Percentiles rank a stretch among this genome's conserved stretches.
Evolutionary conservation across 2,329 filamentous ascomycete genomes (phyloP).

Genomic region (Paecilomyces formosus): DNA sequence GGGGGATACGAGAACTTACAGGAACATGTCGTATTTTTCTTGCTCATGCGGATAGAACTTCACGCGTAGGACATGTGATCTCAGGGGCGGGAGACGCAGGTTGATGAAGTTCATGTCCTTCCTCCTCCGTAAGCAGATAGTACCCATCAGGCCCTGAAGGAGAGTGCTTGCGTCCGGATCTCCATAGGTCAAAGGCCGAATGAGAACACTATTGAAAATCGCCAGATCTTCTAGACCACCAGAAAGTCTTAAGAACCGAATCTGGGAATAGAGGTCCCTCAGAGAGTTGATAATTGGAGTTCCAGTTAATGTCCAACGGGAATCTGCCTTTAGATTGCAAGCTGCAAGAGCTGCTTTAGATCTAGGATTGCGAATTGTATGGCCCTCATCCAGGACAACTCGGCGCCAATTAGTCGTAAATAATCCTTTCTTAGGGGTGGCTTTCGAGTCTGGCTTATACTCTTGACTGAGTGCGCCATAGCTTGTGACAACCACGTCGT

Average conservation of each 20-base stretch:
- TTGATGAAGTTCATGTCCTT: constrained; percentile 89
- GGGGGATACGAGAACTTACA: constrained; percentile 39
- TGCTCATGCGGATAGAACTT: constrained; percentile 66
- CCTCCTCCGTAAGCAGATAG: constrained; percentile 70
- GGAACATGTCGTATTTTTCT: constrained; percentile 67
- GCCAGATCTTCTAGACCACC: constrained; percentile 67
- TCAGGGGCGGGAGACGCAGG: constrained; percentile 66
- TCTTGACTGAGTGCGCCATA: constrained; percentile 71
- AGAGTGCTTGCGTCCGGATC: constrained; percentile 54
- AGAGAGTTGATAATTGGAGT: constrained; percentile 79
- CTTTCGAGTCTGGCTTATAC: constrained; percentile 44
- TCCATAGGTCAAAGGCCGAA: constrained; percentile 57
- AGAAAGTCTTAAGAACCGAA: constrained; percentile 68
- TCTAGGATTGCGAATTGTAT: constrained; percentile 69
- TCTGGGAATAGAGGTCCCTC: constrained; percentile 70
- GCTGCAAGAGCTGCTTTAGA: constrained; percentile 67
- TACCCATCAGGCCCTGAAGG: constrained; percentile 70
- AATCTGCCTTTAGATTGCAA: constrained; percentile 58
- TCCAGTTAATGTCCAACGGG: constrained; percentile 72
- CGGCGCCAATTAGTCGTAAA: constrained; percentile 68
- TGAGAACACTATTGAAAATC: constrained; percentile 66
- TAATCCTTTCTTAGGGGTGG: constrained; percentile 42
- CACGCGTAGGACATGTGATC: constrained; percentile 69
- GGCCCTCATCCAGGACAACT: constrained; percentile 75
- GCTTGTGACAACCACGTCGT: constrained; percentile 75